Base-by-base conservation (phyloP, 805 yeast genomes). In the Candida germanica region DNA sequence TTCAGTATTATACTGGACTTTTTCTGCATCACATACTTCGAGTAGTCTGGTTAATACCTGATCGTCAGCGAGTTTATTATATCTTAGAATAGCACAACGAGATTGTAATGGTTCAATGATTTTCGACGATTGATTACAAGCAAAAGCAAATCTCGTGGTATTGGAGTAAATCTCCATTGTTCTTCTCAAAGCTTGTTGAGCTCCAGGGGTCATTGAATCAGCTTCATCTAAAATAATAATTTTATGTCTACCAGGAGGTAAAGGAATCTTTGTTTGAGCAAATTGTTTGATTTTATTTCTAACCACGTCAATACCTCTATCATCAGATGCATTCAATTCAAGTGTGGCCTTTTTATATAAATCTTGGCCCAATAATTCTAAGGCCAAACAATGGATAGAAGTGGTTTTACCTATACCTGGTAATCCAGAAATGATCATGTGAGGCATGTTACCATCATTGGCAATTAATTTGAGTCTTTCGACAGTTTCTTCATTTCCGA, bases 351-450 rank as follows among this genome's bases (percentile, higher is more conserved):
- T 91, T 24, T 71, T 67, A 49, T 81, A 81, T 17, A 78, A 64
- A 13, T 75, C 75, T 3, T 61, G 64, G 0, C 95, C 96, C 20
- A 93, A 67, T 27, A 93, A 61, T 53, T 85, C 95, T 35, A 77
- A 73, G 0, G 98, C 97, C 19, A 93, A 72, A 64, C 97, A 89
- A 42, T 85, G 86, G 5, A 93, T 78, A 2, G 96, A 83, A 0
- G 98, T 93, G 2, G 98, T 93, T 58, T 93, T 93, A 27, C 98
- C 98, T 38, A 93, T 91, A 48, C 98, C 98, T 2, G 98, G 98
- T 30, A 87, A 65, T 3, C 98, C 95, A n/a, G 93, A 83, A 29
- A 93, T 84, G 49, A 93, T 89, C 75, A 93, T 69, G 61, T 93
- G 96, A 1, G 98, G 98, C 87, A 93, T 83, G 61, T 93, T 93